A percentile compares a stretch with the other conserved stretches of the same genome.
phyloP scores from a whole-genome alignment of 2,329 filamentous ascomycete genomes.

The Trichothecium sympodiale region DNA sequence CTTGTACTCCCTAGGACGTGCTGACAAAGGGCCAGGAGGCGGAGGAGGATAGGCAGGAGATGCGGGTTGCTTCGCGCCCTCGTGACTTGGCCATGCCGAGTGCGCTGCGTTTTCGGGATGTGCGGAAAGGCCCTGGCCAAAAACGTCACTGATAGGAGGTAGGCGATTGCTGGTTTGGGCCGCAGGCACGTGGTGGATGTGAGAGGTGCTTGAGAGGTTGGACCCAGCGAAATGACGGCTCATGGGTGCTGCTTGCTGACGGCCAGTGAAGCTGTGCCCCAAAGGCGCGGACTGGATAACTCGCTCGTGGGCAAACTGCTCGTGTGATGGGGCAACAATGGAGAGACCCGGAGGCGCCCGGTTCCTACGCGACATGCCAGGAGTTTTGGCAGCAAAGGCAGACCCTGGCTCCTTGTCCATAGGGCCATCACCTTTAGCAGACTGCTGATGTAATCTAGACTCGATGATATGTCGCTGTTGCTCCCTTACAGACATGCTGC shows the following conservation, averaged over 20 bases:
- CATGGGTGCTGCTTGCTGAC: constrained; percentile 65
- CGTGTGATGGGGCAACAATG: constrained; percentile 87
- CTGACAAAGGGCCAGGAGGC: constrained; percentile 39
- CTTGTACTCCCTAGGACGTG: constrained; percentile 74
- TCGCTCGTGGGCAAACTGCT: constrained; percentile 85
- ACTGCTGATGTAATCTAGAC: constrained; percentile 76
- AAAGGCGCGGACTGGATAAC: constrained; percentile 95
- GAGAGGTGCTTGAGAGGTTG: constrained; percentile 70
- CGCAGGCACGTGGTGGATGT: constrained; percentile 83
- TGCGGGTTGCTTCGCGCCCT: constrained; percentile 56
- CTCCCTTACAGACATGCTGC: constrained; percentile 85
- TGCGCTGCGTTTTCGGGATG: constrained; percentile 42
- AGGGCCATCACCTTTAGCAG: constrained; percentile 63
- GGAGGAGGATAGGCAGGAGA: constrained; percentile 65
- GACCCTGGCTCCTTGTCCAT: constrained; percentile 35
- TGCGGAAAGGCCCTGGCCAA: constrained; percentile 64
- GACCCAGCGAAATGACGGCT: constrained; percentile 73
- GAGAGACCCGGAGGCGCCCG: constrained; percentile 82
- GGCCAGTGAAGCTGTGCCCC: constrained; percentile 88
- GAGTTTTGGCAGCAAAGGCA: constrained; percentile 55
- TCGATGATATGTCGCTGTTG: constrained; percentile 95
- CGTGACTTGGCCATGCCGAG: constrained; percentile 47
- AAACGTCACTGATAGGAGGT: constrained; percentile 89
- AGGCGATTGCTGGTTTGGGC: constrained; percentile 85
- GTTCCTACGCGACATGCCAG: constrained; percentile 61